Evolutionary conservation across 2,329 filamentous ascomycete species (phyloP), one percentile per base, ranked within the genome.

Genomic region (Exophiala sp.): DNA sequence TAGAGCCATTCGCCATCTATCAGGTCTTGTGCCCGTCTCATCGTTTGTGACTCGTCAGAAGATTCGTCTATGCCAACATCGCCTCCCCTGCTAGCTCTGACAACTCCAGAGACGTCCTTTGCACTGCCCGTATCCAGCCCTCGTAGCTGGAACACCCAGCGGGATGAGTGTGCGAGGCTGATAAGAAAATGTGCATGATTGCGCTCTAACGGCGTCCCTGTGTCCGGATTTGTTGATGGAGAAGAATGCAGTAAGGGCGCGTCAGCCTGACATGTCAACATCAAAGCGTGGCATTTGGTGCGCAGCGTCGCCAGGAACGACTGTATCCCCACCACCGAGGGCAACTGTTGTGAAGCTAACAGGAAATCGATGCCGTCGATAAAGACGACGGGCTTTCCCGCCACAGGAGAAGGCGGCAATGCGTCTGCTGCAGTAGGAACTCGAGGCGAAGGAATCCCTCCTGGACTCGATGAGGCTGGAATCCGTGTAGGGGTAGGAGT

Each of bases 121-220:
- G 91, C 90, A n/a, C 83, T 82, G 0, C 91, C 91, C 0, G 89
- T 95, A 63, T 95, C 89, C 53, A 97, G 68, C 62, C 83, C 76
- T 45, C 90, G 75, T 50, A 93, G 70, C 54, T 86, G 80, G 60
- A 95, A 69, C 2, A 91, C 76, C 55, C 78, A 73, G n/a, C 79
- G 70, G 7, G 89, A 87, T 60, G 81, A 77, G 65, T 96, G 88
- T n/a, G 85, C 86, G 56, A 85, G 69, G 4, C 78, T 79, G 29
- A 89, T 73, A 16, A 85, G 69, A 52, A 95, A 79, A n/a, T 81
- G 76, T 1, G 86, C 80, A 60, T 88, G 82, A 52, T 83, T 78
- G 41, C 73, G 78, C 65, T 93, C 87, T 35, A 94, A 66, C 1
- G 78, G 76, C 9, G 85, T 86, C 13, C 41, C 48, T 14, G 71